Conservation (phyloP, 139 green algal genomes). For the Closterium sp. region DNA sequence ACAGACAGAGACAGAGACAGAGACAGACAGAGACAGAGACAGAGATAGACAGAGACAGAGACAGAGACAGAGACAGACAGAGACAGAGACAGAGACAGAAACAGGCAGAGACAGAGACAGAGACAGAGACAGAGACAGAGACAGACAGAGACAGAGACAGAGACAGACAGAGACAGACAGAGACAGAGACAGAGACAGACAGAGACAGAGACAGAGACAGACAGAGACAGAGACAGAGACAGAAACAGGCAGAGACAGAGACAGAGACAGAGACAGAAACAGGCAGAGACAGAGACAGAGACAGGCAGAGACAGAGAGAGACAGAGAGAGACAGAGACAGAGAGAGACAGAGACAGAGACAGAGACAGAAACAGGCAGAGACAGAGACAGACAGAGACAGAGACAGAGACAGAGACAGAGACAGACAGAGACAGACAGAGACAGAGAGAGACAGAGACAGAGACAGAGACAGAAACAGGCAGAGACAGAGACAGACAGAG, state of each 20-base stretch:
- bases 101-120: slow-evolving; percentile 10
- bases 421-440: neutral
- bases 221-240: neutral
- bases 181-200: neutral
- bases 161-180: neutral
- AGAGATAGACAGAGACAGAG: slow-evolving; percentile 1
- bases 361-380: neutral
- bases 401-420: neutral
- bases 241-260: neutral
- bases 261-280: neutral
- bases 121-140: slow-evolving; percentile 7
- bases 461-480: no score
- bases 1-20: neutral
- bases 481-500: no score
- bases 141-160: neutral
- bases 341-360: neutral
- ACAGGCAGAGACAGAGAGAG: neutral
- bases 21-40: neutral
- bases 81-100: neutral
- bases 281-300: neutral
- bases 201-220: neutral
- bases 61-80: neutral
- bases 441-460: neutral
- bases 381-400: neutral
- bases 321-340: neutral